Conservation (phyloP, 352 stramenopile genomes). For the Phytopythium montanum region DNA sequence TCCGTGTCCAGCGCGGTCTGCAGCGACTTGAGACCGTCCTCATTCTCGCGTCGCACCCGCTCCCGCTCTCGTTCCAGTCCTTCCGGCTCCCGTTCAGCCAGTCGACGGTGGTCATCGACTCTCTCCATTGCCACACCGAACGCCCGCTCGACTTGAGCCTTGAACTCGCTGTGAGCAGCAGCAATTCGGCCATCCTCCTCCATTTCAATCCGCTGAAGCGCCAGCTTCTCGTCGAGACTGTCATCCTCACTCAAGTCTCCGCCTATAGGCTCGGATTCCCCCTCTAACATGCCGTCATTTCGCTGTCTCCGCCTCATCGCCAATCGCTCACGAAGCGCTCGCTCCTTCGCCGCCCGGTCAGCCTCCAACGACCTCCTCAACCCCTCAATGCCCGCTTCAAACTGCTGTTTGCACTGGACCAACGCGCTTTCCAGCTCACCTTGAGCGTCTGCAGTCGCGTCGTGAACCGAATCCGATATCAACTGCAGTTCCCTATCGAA, state of each 20-base stretch:
- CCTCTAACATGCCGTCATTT: neutral
- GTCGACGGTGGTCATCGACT: neutral
- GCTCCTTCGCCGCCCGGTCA: conserved; percentile 18
- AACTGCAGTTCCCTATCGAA: conserved; percentile 24
- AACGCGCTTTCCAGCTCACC: conserved; percentile 28
- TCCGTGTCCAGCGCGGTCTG: conserved; percentile 19
- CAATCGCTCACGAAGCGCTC: conserved; percentile 18
- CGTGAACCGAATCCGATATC: conserved; percentile 20
- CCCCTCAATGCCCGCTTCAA: conserved; percentile 19
- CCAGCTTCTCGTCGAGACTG: neutral
- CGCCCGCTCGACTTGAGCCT: conserved; percentile 11
- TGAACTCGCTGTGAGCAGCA: neutral
- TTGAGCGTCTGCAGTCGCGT: conserved; percentile 10
- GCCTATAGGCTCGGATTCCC: neutral
- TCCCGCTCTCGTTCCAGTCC: conserved; percentile 14
- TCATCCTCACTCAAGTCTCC: too few species aligned
- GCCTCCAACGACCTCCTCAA: conserved; percentile 15
- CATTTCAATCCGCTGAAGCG: neutral
- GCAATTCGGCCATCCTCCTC: neutral
- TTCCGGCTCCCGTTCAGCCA: neutral
- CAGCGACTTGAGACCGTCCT: conserved; percentile 16
- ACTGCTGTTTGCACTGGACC: conserved; percentile 16
- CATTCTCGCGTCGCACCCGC: conserved; percentile 19
- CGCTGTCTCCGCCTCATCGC: conserved; percentile 8
- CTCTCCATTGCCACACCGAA: conserved; percentile 3